Evolutionary conservation across 371 early-diverging fungal species (phyloP), one percentile per base, ranked within the genome.

Genomic region (Apophysomyces ossiformis): DNA sequence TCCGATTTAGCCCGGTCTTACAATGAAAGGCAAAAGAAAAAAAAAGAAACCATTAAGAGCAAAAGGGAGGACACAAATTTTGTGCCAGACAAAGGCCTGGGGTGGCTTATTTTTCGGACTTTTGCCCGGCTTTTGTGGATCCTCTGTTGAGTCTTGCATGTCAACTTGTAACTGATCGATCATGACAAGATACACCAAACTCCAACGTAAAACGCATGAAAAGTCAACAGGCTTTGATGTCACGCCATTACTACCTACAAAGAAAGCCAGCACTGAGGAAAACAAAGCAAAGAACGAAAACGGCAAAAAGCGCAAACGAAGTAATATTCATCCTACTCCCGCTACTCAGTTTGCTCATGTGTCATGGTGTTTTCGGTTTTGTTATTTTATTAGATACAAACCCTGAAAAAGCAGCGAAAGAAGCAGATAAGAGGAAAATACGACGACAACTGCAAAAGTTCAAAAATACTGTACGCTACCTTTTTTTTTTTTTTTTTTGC

Each of bases 111-210:
- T 26, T 1, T 26, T 26, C 32, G 2, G 32, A 26, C 32, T 26
- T 26, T 26, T 26, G 32, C 32, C 2, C 32, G 2, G 2, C 26
- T 26, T 26, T 26, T 26, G 32, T 26, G 32, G 32, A 26, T 26
- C 32, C 2, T 26, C 32, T 26, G 2, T 2, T 0, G 32, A 26
- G 32, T 26, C 2, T 26, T 26, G 32, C 32, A 26, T 26, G 32
- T 26, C 32, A 26, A 26, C 32, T 26, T 26, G 32, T 26, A 26
- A 26, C 32, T 26, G 32, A 41, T 41, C 41, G 41, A 50, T 8
- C 35, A 89, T 90, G 90, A 90, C 90, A 12, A 72, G 90, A 58
- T 83, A 88, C 62, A 88, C 90, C 1, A 88, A 88, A 54, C 70
- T 90, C 65, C 78, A 78, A 35, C 75, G 85, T 59, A 88, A 88